Conservation (phyloP, 164 flowering plant genomes). For the Chimonanthus praecox region DNA sequence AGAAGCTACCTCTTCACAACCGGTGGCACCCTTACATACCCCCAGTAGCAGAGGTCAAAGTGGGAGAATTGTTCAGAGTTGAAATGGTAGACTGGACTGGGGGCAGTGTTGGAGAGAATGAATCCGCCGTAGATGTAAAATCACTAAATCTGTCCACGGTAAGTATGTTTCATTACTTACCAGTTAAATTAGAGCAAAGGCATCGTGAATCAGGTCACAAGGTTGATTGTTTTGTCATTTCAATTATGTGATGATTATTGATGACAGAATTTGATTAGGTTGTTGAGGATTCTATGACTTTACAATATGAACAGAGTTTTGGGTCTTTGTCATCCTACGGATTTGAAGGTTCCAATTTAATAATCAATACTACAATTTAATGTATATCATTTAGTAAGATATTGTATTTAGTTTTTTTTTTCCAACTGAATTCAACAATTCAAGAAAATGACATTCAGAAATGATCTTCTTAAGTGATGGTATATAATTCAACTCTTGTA, state of each 20-base stretch:
- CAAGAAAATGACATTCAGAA: background rate
- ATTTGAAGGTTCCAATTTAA: background rate
- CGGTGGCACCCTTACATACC: slow-evolving; percentile 90
- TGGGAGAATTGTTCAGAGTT: slow-evolving; percentile 54
- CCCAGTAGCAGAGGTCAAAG: slow-evolving; percentile 54
- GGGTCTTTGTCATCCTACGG: too few species aligned
- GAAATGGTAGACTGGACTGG: slow-evolving; percentile 92
- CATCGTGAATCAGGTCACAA: background rate
- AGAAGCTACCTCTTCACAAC: slow-evolving; percentile 69
- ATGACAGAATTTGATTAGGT: too few species aligned
- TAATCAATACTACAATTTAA: too few species aligned
- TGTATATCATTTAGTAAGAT: background rate
- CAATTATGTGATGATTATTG: background rate
- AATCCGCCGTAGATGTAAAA: slow-evolving; percentile 60
- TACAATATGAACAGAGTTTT: slow-evolving; percentile 20
- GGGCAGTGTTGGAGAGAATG: slow-evolving; percentile 50
- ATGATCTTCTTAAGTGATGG: background rate
- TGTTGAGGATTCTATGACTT: background rate
- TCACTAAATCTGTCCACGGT: slow-evolving; percentile 62
- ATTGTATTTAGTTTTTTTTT: too few species aligned
- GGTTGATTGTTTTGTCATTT: too few species aligned
- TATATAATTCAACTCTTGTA: background rate
- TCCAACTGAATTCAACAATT: background rate
- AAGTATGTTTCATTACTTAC: slow-evolving; percentile 23
- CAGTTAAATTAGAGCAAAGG: background rate